phyloP scores from a whole-genome alignment of 2,329 filamentous ascomycete species.

The Fusarium hainanense region DNA sequence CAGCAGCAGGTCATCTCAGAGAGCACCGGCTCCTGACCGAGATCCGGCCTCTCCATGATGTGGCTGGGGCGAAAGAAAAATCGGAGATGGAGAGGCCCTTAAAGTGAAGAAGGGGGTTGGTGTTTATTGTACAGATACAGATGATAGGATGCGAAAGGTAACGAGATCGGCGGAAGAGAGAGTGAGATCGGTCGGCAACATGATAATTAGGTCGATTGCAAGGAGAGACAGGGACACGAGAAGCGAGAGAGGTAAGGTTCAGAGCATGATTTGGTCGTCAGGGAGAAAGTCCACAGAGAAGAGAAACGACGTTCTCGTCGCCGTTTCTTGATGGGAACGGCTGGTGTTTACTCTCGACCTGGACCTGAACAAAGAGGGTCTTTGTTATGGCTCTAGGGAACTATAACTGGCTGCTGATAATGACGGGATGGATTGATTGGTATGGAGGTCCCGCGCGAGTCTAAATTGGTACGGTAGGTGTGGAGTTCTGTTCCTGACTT shows the following conservation, averaged over 20 bases:
- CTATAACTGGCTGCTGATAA: constrained; percentile 13
- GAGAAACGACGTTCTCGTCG: constrained; percentile 22
- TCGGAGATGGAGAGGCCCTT: constrained; percentile 38
- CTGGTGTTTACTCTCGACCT: constrained; percentile 20
- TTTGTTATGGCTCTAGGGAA: constrained; percentile 11
- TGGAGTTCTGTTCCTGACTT: constrained; percentile 40
- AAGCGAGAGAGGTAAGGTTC: background rate
- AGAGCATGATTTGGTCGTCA: constrained; percentile 28
- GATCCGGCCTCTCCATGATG: constrained; percentile 44
- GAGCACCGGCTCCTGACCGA: constrained; percentile 40
- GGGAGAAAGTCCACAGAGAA: background rate
- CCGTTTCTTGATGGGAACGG: constrained; percentile 28
- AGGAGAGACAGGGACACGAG: background rate
- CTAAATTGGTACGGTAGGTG: constrained; percentile 19
- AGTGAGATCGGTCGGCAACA: constrained; percentile 32
- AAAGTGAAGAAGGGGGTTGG: background rate
- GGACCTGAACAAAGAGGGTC: constrained; percentile 39
- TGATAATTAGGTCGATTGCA: constrained; percentile 32
- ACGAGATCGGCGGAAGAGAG: constrained; percentile 14
- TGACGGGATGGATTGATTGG: constrained; percentile 14
- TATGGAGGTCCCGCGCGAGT: constrained; percentile 26
- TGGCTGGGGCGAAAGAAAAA: constrained; percentile 19
- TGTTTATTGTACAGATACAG: constrained; percentile 25
- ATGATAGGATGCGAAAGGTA: constrained; percentile 8
- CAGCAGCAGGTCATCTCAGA: constrained; percentile 79